phyloP scores from a whole-genome alignment of 257 asterid genomes.

The Solanum dulcamara region DNA sequence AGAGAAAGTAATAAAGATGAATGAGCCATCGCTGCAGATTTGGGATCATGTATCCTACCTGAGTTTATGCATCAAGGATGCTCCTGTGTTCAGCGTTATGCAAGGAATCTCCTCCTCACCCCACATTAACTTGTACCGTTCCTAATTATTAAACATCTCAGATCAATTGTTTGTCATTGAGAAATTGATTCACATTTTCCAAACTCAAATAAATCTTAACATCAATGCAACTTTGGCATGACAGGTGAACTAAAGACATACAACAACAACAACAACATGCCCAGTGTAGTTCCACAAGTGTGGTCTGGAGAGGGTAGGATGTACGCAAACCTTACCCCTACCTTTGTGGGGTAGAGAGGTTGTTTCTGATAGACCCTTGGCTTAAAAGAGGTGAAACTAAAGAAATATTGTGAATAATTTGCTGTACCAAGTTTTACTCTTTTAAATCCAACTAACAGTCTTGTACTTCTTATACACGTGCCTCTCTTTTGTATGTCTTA shows the following conservation, averaged over 20 bases:
- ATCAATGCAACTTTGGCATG: not conserved
- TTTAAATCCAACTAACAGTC: not conserved
- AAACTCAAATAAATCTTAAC: not conserved
- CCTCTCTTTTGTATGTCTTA: not conserved
- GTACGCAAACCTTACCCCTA: not conserved
- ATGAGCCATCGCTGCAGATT: not conserved
- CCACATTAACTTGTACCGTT: slow-evolving; percentile 51
- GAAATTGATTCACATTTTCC: not conserved
- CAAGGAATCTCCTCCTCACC: slow-evolving; percentile 67
- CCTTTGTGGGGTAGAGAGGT: not conserved
- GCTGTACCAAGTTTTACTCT: not conserved
- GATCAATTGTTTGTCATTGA: not conserved
- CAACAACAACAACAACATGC: not conserved
- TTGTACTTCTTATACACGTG: not conserved
- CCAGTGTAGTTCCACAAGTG: not conserved
- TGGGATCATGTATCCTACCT: slow-evolving; percentile 23
- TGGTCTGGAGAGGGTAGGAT: not conserved
- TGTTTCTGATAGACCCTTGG: accelerated
- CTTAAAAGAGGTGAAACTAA: not conserved
- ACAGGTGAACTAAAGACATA: not conserved
- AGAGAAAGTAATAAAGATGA: not conserved
- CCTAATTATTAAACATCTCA: slow-evolving; percentile 28
- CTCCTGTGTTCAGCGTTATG: slow-evolving; percentile 67
- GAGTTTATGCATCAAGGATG: slow-evolving; percentile 80
- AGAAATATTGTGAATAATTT: not conserved